Evolutionary conservation across 495 filamentous ascomycete genomes (phyloP), one percentile per base, ranked within the genome.

Genomic region (Daldinia caldariorum): DNA sequence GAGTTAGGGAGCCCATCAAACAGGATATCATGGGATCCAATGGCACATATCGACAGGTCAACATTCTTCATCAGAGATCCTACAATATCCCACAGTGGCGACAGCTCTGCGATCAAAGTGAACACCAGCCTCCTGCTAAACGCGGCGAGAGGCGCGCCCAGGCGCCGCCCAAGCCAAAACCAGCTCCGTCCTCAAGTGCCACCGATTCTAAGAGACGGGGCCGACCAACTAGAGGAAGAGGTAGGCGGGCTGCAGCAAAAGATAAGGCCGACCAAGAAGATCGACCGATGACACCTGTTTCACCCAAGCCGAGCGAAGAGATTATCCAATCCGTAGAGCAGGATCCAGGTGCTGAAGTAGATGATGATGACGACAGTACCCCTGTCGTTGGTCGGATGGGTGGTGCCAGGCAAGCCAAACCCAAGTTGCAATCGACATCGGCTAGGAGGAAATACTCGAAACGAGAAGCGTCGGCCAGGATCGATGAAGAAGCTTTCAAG

Each of bases 21-120:
- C 95, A 99, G 75, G 95, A 99, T 71, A 98, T 98, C 76, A 92
- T 93, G 83, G 96, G 94, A 9, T 92, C 89, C 56, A 91, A 94
- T 72, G 95, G 96, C 31, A 94, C 90, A 35, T 99, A 97, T 75
- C 94, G 94, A 29, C 96, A 98, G 72, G 91, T 93, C 73, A 99
- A 99, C 74, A 92, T 98, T 35, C 90, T 97, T 76, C 94, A 96
- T 78, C 92, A 96, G 78, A 86, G 96, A 78, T 92, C 92, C 26
- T 99, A 98, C 81, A 99, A 97, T 75, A 83, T 99, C 7, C 94
- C 94, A 0, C 93, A 98, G 78, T 99, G 95, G 95, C 92, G 92
- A 68, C 87, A 89, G 43, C 83, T 98, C 39, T 96, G 93, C 72
- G 91, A 97, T 56, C 92, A 97, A 79, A 91, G 91, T 76, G 92